Conservation (phyloP, 805 yeast genomes). For the Yarrowia deformans region DNA sequence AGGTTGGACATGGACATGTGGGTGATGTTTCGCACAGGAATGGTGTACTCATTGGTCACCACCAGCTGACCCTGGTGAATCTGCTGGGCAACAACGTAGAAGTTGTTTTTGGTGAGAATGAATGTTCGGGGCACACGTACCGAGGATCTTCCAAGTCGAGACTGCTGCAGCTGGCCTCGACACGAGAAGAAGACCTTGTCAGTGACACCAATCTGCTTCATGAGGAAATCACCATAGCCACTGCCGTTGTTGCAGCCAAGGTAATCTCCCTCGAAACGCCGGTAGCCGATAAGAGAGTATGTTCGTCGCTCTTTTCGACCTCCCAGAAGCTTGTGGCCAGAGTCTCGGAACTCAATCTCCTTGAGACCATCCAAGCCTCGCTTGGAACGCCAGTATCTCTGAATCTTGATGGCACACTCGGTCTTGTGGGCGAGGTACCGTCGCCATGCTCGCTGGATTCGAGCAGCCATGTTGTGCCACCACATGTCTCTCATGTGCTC, state of each 20-base stretch:
- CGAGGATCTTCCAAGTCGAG: slow-evolving; percentile 94
- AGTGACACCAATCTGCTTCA: slow-evolving; percentile 68
- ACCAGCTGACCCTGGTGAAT: slow-evolving; percentile 67
- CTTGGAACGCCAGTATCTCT: slow-evolving; percentile 80
- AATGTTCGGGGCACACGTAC: slow-evolving; percentile 75
- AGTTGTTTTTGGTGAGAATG: slow-evolving; percentile 65
- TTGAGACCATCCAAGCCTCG: slow-evolving; percentile 71
- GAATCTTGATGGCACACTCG: slow-evolving; percentile 84
- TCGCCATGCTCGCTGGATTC: slow-evolving; percentile 97
- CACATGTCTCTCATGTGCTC: slow-evolving; percentile 96
- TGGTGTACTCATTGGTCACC: slow-evolving; percentile 67
- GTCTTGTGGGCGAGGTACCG: slow-evolving; percentile 78
- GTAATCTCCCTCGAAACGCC: slow-evolving; percentile 95
- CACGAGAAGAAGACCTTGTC: slow-evolving; percentile 79
- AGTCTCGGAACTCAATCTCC: slow-evolving; percentile 82
- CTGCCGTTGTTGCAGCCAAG: slow-evolving; percentile 80
- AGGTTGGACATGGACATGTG: slow-evolving; percentile 72
- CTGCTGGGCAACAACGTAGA: slow-evolving; percentile 77
- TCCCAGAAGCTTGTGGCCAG: slow-evolving; percentile 73
- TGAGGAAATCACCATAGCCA: slow-evolving; percentile 77
- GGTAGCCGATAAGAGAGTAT: slow-evolving; percentile 82
- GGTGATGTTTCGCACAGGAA: slow-evolving; percentile 66
- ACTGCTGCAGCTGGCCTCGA: slow-evolving; percentile 78
- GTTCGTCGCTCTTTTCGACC: slow-evolving; percentile 89
- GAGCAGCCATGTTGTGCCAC: slow-evolving; percentile 98